phyloP scores from a whole-genome alignment of 495 filamentous ascomycete species.

The Staphylotrichum tortipilum region DNA sequence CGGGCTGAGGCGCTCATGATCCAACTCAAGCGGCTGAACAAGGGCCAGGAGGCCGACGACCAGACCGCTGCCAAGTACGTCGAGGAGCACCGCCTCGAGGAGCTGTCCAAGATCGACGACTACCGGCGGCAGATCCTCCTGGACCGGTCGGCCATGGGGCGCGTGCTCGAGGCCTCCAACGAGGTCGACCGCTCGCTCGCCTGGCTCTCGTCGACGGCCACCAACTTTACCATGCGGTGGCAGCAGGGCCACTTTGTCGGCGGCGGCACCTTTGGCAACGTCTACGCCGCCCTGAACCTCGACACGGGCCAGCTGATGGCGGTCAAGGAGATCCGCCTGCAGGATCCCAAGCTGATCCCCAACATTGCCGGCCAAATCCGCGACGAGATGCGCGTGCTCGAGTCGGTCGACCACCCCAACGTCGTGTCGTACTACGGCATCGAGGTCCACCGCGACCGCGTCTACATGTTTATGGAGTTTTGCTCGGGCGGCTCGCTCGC shows the following conservation, averaged over 20 bases:
- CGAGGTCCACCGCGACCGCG: slow-evolving; percentile 95
- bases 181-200: slow-evolving; percentile 93
- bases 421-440: slow-evolving; percentile 97
- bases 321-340: slow-evolving; percentile 94
- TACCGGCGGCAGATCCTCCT: slow-evolving; percentile 65
- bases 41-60: slow-evolving; percentile 70
- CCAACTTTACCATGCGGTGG: slow-evolving; percentile 91
- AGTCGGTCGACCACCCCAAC: slow-evolving; percentile 92
- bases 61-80: slow-evolving; percentile 70
- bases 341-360: slow-evolving; percentile 93
- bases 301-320: slow-evolving; percentile 96
- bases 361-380: slow-evolving; percentile 87
- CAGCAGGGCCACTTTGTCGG: slow-evolving; percentile 97
- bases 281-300: slow-evolving; percentile 93
- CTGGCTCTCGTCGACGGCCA: slow-evolving; percentile 84
- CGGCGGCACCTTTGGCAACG: slow-evolving; percentile 92
- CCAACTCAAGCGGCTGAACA: slow-evolving; percentile 65
- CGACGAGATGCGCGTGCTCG: slow-evolving; percentile 93
- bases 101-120: slow-evolving; percentile 68
- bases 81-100: slow-evolving; percentile 59
- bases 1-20: slow-evolving; percentile 67
- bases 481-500: slow-evolving; percentile 94
- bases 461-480: slow-evolving; percentile 99
- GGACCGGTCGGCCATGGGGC: slow-evolving; percentile 82
- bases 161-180: slow-evolving; percentile 86